These are phyloP conservation scores for Xylariaceae sp. DNA, from an alignment of 2,329 filamentous ascomycete species.

Conservation along the genomic window DNA sequence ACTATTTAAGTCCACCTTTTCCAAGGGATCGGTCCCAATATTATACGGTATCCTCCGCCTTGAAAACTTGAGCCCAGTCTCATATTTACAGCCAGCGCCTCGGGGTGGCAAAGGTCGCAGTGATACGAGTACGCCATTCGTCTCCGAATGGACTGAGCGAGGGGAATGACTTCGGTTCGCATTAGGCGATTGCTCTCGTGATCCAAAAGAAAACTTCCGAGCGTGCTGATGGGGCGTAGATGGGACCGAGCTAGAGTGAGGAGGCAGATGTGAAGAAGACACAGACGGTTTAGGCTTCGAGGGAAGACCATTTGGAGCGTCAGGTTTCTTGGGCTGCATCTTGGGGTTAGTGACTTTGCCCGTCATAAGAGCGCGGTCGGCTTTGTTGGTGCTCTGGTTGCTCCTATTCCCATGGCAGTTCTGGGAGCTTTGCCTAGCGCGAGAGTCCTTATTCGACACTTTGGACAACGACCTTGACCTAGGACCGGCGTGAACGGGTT, in stretches of 20 bases:
- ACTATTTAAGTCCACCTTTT: conserved; percentile 66
- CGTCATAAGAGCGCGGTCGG: conserved; percentile 59
- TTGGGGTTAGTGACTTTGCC: conserved; percentile 47
- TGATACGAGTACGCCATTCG: conserved; percentile 68
- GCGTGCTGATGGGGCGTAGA: conserved; percentile 89
- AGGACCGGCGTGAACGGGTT: conserved; percentile 53
- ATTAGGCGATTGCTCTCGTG: conserved; percentile 74
- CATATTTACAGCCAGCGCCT: conserved; percentile 72
- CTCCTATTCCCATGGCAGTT: conserved; percentile 64
- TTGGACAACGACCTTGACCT: conserved; percentile 58
- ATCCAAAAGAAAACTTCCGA: conserved; percentile 75
- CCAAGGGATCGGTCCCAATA: conserved; percentile 73
- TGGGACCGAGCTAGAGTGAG: conserved; percentile 81
- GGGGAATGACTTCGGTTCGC: conserved; percentile 77
- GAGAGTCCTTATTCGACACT: conserved; percentile 52
- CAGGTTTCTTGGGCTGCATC: conserved; percentile 46
- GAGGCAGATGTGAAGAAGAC: conserved; percentile 49
- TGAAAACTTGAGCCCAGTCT: conserved; percentile 77
- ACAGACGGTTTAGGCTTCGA: conserved; percentile 26
- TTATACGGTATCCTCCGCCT: conserved; percentile 89
- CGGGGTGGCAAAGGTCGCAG: conserved; percentile 60
- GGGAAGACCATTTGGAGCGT: conserved; percentile 27
- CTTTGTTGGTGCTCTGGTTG: conserved; percentile 53
- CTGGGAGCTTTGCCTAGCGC: conserved; percentile 45
- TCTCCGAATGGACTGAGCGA: conserved; percentile 84